Base-by-base conservation (phyloP, 352 stramenopile genomes). In the Aphanomyces astaci region DNA sequence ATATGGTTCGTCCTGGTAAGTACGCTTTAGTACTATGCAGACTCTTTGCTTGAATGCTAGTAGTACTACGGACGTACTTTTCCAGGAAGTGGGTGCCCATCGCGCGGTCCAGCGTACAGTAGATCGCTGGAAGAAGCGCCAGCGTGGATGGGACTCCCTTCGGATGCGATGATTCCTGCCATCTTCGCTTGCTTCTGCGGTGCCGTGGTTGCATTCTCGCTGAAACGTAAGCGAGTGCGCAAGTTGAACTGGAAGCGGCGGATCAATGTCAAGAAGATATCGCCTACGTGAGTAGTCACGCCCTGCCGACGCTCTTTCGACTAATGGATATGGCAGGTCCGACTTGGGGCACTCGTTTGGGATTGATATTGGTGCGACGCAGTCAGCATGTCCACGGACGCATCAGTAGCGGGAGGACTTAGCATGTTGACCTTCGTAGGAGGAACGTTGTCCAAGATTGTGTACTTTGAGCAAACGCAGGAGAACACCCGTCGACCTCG, bases 401-500 rank as follows among this genome's bases (percentile, higher is more conserved):
- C n/a, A n/a, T n/a, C n/a, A n/a, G n/a, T n/a, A 27, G n/a, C 10
- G 49, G 56, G 19, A 11, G 36, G 33, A 51, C 19, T 64, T 40
- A 63, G 48, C 73, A 74, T 13, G 75, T 87, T 46, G 82, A 88
- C 71, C n/a, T n/a, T n/a, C n/a, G 74, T 85, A 82, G 90, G 94
- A 19, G 94, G 94, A 0, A 97, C 93, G 36, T 78, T 98, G 57
- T 88, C 84, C 27, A 98, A 98, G 78, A 95, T 98, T 68, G 93
- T 98, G 56, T 98, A 97, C 75, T 98, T 98, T 67, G 90, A 98
- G 70, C 87, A 91, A 31, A 73, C 76, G 48, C 77, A 86, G 19
- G 24, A 3, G n/a, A 28, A 51, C 9, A 55, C 17, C 15, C 56
- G 31, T 49, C 82, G 87, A 2, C 81, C 76, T 45, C 85, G 87